Base-by-base conservation (phyloP, 352 stramenopile species). In the Saprolegnia diclina region DNA sequence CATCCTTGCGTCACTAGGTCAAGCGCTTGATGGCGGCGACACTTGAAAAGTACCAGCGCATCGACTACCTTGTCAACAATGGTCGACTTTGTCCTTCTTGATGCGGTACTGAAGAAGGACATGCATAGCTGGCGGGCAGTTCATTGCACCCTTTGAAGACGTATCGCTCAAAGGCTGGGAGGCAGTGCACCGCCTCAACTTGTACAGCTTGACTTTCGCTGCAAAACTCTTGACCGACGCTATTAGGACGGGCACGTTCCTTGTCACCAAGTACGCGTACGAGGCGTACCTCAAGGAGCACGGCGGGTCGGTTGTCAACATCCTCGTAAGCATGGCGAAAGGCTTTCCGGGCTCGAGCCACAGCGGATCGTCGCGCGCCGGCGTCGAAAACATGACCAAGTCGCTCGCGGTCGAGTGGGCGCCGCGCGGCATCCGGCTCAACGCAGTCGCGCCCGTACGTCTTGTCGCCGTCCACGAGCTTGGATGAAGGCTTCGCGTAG, bases 21-120 rank as follows among this genome's bases (percentile, higher is more conserved):
- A 65, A 81, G 46, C 79, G 80, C 53, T 76, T 96, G 32, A 65
- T 93, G n/a, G 77, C 85, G 53, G 76, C 79, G 42, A 85, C 79
- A 38, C 67, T 98, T 53, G 74, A 83, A 68, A 88, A 82, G 65
- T 96, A 84, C 73, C 83, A 88, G 56, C 79, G 83, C 29, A 78
- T 98, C 35, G 82, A 98, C 74, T 90, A 97, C 56, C 76, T 98
- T 32, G 79, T 98, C 18, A 98, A 98, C 78, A 98, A 98, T 73
- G 91, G 81, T 87, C 3, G 42, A n/a, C 18, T 11, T 3, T 7
- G 9, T 59, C 19, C 11, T 24, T 4, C 24, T 24, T 11, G 35
- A 42, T 21, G 64, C 26, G 0, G 18, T 59, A 59, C 16, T 59
- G 3, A 35, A 35, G 29, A 35, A 35, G 5, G 11, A 59, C n/a